phyloP scores from a whole-genome alignment of 2,329 filamentous ascomycete species.

The Epichloe festucae region DNA sequence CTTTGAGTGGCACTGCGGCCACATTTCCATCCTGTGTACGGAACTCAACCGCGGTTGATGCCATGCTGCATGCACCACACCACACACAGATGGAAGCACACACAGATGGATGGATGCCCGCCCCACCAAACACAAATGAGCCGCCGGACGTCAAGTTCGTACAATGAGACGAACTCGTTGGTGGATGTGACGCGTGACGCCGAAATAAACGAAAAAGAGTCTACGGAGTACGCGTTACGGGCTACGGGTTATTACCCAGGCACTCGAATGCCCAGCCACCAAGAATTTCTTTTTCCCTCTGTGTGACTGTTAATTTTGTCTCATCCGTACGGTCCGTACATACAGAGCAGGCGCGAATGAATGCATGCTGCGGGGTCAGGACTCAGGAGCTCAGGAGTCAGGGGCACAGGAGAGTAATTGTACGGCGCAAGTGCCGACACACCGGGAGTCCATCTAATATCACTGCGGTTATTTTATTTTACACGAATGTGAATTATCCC shows the following conservation, averaged over 20 bases:
- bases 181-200: background rate
- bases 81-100: background rate
- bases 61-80: background rate
- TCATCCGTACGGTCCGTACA: no score
- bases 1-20: background rate
- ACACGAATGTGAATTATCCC: no score
- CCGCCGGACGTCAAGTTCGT: background rate
- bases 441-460: no score
- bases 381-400: background rate
- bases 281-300: background rate
- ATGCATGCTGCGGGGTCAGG: background rate
- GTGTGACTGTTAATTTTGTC: background rate
- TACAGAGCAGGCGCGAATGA: background rate
- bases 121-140: background rate
- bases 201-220: background rate
- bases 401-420: background rate
- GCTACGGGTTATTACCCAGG: background rate
- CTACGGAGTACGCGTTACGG: no score
- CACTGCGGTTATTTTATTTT: no score
- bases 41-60: background rate
- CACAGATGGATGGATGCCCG: background rate
- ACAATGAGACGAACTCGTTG: background rate
- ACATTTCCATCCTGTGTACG: constrained; percentile 4
- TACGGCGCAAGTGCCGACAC: background rate
- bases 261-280: background rate